These are phyloP conservation scores for Ophiostoma sp. DNA, from an alignment of 2,329 filamentous ascomycete species.

Conservation along the genomic window DNA sequence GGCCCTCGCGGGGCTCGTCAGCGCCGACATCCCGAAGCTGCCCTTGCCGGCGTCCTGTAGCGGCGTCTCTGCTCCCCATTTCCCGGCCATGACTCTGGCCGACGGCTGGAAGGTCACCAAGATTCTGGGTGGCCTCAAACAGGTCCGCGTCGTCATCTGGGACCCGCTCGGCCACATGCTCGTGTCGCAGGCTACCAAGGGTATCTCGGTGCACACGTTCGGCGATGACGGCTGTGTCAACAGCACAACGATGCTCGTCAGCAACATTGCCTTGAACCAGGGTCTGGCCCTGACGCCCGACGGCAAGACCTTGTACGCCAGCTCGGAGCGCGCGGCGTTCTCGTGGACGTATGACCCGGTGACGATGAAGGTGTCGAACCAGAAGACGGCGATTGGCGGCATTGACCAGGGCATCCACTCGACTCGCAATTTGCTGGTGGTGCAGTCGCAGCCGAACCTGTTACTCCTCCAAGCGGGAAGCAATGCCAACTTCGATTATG, in stretches of 20 bases:
- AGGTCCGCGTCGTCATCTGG: conserved; percentile 41
- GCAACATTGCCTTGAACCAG: conserved; percentile 42
- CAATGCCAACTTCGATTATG: conserved; percentile 43
- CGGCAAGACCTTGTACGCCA: conserved; percentile 43
- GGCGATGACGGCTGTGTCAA: conserved; percentile 44
- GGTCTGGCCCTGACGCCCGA: conserved; percentile 44
- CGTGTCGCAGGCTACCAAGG: conserved; percentile 40
- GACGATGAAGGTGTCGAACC: conserved; percentile 47
- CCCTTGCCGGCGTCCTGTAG: conserved; percentile 40
- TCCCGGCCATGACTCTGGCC: conserved; percentile 37
- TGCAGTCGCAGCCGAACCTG: conserved; percentile 40
- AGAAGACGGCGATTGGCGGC: conserved; percentile 42
- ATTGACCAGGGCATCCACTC: conserved; percentile 45
- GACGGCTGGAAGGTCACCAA: conserved; percentile 44
- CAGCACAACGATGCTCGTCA: conserved; percentile 41
- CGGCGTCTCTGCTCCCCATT: conserved; percentile 39
- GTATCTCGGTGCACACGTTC: conserved; percentile 44
- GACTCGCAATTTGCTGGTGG: conserved; percentile 42
- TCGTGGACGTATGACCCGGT: conserved; percentile 58
- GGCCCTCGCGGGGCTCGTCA: conserved; percentile 31
- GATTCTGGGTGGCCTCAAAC: conserved; percentile 41
- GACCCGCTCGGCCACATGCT: conserved; percentile 43
- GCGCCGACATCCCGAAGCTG: conserved; percentile 39
- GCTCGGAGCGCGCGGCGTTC: conserved; percentile 47
- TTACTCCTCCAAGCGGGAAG: conserved; percentile 44